Evolutionary conservation across 768 basidiomycete species (phyloP).

Genomic region (Leccinum subtestaceum): DNA sequence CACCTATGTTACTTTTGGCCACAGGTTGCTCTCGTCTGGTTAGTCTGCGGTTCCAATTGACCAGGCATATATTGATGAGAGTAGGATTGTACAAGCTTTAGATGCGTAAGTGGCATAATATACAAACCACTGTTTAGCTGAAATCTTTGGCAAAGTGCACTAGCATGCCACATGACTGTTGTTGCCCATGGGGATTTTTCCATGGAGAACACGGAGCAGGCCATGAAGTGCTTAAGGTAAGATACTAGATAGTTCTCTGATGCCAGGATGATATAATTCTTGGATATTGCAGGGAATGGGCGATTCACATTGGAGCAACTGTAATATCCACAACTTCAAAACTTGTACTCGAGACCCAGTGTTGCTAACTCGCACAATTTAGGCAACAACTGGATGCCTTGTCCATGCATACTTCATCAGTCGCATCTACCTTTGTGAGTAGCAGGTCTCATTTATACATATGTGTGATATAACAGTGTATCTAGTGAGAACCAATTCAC

Average conservation of each 20-base stretch:
- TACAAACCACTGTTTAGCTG: background rate
- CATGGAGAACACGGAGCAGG: background rate
- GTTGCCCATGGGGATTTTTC: slow-evolving; percentile 1
- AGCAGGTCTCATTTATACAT: background rate
- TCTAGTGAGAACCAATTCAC: slow-evolving; percentile 11
- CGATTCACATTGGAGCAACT: slow-evolving; percentile 11
- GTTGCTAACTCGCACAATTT: slow-evolving; percentile 3
- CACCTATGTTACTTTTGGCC: background rate
- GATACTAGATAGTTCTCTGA: background rate
- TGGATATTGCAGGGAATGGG: slow-evolving; percentile 10
- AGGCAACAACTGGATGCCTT: slow-evolving; percentile 21
- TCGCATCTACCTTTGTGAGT: slow-evolving; percentile 25
- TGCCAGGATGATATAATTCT: background rate
- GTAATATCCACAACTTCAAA: slow-evolving; percentile 7
- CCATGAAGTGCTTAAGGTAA: slow-evolving; percentile 1
- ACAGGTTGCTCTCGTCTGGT: slow-evolving; percentile 25
- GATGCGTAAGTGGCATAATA: slow-evolving; percentile 9
- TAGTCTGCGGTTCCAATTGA: background rate
- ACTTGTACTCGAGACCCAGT: background rate
- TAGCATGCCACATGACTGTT: slow-evolving; percentile 7
- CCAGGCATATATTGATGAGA: slow-evolving; percentile 1
- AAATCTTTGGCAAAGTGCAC: slow-evolving; percentile 7
- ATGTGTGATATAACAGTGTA: background rate
- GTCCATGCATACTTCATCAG: slow-evolving; percentile 25
- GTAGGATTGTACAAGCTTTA: slow-evolving; percentile 20